Conservation (phyloP, 352 stramenopile species). For the Pythium aristosporum region DNA sequence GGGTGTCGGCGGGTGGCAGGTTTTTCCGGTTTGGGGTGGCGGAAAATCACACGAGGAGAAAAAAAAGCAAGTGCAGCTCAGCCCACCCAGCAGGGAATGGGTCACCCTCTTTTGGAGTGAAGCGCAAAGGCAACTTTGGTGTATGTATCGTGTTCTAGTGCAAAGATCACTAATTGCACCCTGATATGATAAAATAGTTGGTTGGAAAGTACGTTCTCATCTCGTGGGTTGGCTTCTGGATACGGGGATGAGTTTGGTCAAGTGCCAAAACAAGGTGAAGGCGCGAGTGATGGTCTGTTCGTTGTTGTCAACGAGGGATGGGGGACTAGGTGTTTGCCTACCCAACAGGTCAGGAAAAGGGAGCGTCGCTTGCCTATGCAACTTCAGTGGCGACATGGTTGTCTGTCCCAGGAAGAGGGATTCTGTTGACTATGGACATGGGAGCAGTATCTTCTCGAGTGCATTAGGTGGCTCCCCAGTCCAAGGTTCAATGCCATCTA, state of each 20-base stretch:
- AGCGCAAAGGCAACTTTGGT: not conserved
- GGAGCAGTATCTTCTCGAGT: not conserved
- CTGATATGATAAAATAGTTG: not conserved
- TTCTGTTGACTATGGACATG: not conserved
- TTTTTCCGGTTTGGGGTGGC: conserved; percentile 19
- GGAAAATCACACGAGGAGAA: conserved; percentile 16
- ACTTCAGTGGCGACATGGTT: conserved; percentile 4
- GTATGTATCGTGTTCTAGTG: not conserved
- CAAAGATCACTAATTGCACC: not conserved
- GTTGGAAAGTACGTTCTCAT: not conserved
- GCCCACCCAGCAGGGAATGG: not conserved
- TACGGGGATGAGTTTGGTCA: not conserved
- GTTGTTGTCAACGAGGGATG: conserved; percentile 23
- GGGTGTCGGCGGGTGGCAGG: not conserved
- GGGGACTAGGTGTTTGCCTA: conserved; percentile 25
- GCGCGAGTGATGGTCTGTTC: conserved; percentile 22
- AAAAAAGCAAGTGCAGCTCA: conserved; percentile 24
- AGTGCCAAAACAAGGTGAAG: conserved; percentile 15
- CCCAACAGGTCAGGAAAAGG: conserved; percentile 7
- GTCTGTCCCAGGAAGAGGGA: not conserved
- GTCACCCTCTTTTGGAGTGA: conserved; percentile 1
- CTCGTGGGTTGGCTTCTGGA: not conserved
- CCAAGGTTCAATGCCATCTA: not conserved
- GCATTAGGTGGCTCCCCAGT: too few relatives aligned
- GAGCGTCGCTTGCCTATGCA: conserved; percentile 20